phyloP scores from a whole-genome alignment of 345 rosid genomes.

The Pistacia integerrima region DNA sequence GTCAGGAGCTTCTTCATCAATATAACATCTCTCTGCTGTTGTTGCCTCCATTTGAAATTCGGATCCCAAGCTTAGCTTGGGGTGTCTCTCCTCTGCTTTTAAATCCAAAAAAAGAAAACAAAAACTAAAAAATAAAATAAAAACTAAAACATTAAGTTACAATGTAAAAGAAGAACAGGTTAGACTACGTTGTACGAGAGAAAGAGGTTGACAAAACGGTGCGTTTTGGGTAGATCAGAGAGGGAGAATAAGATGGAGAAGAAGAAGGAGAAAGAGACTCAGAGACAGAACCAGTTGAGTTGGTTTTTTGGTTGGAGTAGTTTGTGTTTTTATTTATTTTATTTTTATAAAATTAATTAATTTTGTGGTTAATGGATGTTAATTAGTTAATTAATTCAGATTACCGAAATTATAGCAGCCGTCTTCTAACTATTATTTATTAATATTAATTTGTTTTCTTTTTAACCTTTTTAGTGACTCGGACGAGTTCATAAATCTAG shows the following conservation, averaged over 20 bases:
- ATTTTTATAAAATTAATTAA: not conserved
- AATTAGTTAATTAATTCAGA: not conserved
- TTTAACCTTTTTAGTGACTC: not conserved
- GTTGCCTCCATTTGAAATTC: constrained; percentile 28
- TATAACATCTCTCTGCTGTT: constrained; percentile 35
- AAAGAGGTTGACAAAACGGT: not conserved
- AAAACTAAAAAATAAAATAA: not conserved
- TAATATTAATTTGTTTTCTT: not conserved
- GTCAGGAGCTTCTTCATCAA: constrained; percentile 28
- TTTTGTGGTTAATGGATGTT: not conserved
- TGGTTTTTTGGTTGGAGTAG: not conserved
- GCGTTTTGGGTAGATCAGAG: constrained; percentile 16
- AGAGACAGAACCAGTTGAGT: constrained; percentile 1
- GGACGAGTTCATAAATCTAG: not conserved
- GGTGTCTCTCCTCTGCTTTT: constrained; percentile 14
- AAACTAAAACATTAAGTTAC: constrained; percentile 14
- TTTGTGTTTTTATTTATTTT: not conserved
- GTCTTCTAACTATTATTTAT: not conserved
- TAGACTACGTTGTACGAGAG: not conserved
- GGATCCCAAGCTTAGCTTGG: constrained; percentile 53
- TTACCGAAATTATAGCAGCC: not conserved
- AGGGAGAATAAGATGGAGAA: not conserved
- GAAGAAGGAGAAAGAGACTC: not conserved
- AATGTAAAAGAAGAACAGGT: constrained; percentile 2
- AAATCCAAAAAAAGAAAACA: constrained; percentile 7